These are phyloP conservation scores for Trichodelitschia bisporula DNA, from an alignment of 495 filamentous ascomycete species.

Conservation along the genomic window DNA sequence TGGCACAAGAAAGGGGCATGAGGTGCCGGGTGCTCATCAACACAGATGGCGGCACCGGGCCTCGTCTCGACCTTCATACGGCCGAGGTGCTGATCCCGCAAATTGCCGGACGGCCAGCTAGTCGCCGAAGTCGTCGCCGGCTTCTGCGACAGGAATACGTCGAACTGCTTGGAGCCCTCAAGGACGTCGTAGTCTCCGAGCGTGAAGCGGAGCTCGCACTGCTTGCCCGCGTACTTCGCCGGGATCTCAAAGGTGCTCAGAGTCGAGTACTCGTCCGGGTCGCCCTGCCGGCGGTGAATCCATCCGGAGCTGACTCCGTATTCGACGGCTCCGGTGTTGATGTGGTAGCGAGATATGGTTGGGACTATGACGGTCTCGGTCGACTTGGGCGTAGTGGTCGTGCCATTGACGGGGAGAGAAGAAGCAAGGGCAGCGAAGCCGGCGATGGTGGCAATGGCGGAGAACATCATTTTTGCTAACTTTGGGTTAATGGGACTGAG, in stretches of 20 bases:
- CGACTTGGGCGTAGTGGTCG: neutral
- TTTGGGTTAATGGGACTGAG: too few species aligned
- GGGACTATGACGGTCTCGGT: neutral
- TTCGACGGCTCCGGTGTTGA: constrained; percentile 1
- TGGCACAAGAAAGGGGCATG: too few species aligned
- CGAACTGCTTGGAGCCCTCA: neutral
- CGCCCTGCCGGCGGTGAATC: neutral
- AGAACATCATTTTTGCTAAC: too few species aligned
- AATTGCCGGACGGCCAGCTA: constrained; percentile 1
- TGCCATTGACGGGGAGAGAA: neutral
- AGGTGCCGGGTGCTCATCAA: too few species aligned
- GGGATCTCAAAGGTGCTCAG: constrained; percentile 1
- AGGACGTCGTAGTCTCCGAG: neutral
- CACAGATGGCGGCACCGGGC: too few species aligned
- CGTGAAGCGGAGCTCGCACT: constrained; percentile 1
- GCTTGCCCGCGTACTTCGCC: neutral
- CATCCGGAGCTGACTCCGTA: neutral
- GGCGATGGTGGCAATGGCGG: too few species aligned
- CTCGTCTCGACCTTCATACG: too few species aligned
- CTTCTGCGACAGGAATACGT: neutral
- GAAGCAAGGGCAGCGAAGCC: too few species aligned
- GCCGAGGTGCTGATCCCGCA: constrained; percentile 1
- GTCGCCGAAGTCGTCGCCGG: neutral
- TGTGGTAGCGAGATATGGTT: neutral
- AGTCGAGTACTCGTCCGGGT: neutral